Evolutionary conservation across 805 yeast species (phyloP).

Genomic region (Spathaspora sp.): DNA sequence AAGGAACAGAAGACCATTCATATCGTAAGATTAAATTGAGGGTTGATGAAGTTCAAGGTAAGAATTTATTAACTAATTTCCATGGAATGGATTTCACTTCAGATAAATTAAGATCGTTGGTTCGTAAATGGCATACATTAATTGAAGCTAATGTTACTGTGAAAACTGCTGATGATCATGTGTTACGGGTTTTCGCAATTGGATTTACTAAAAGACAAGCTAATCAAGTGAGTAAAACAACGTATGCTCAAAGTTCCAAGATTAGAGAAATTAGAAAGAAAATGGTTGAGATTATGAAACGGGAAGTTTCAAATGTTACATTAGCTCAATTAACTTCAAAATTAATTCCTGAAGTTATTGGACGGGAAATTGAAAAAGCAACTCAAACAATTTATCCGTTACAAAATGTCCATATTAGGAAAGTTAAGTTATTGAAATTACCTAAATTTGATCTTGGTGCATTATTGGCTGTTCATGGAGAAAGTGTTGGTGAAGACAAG

Average conservation of each 20-base stretch:
- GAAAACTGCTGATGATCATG: constrained; percentile 97
- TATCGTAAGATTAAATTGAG: constrained; percentile 96
- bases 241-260: constrained; percentile 97
- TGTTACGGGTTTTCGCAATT: constrained; percentile 92
- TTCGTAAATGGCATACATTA: constrained; percentile 98
- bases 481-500: constrained; percentile 65
- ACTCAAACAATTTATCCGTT: constrained; percentile 94
- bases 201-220: constrained; percentile 98
- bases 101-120: constrained; percentile 95
- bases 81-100: constrained; percentile 98
- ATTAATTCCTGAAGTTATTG: constrained; percentile 97
- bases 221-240: constrained; percentile 95
- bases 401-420: constrained; percentile 98
- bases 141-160: constrained; percentile 98
- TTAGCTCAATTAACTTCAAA: constrained; percentile 95
- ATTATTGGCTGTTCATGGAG: constrained; percentile 96
- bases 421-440: constrained; percentile 96
- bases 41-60: constrained; percentile 98
- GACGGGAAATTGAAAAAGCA: constrained; percentile 97
- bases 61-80: constrained; percentile 98
- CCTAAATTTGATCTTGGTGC: constrained; percentile 98
- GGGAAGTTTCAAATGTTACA: constrained; percentile 93
- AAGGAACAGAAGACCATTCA: constrained; percentile 98
- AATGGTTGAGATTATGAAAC: constrained; percentile 93
- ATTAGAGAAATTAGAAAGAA: constrained; percentile 96